Evolutionary conservation across 2,329 filamentous ascomycete genomes (phyloP).

Genomic region (Myriosclerotinia scirpicola): DNA sequence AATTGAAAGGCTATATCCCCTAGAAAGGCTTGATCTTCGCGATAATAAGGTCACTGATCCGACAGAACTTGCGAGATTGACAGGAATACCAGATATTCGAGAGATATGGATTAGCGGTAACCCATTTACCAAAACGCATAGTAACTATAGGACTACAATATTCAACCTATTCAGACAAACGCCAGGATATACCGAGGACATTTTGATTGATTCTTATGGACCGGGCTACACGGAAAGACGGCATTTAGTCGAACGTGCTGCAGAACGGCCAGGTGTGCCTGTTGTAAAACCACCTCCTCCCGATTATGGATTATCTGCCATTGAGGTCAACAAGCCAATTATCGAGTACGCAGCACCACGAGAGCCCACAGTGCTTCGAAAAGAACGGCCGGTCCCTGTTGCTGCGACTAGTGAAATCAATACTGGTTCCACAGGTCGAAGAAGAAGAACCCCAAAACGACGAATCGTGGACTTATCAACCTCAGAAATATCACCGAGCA

Average conservation of each 20-base stretch:
- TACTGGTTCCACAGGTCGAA: constrained; percentile 56
- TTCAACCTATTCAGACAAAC: constrained; percentile 95
- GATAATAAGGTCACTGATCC: constrained; percentile 93
- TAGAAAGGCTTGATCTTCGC: constrained; percentile 86
- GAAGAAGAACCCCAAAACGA: constrained; percentile 59
- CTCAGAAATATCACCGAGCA: constrained; percentile 37
- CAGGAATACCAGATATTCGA: constrained; percentile 83
- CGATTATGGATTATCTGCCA: constrained; percentile 56
- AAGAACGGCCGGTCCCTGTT: constrained; percentile 54
- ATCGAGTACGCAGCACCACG: constrained; percentile 54
- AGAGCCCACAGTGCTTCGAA: constrained; percentile 56
- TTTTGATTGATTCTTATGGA: constrained; percentile 80
- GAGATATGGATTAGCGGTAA: constrained; percentile 94
- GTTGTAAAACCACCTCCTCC: constrained; percentile 69
- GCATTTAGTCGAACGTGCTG: constrained; percentile 76
- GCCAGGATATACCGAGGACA: constrained; percentile 86
- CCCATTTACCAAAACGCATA: constrained; percentile 84
- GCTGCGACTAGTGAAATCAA: constrained; percentile 58
- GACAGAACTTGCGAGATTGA: constrained; percentile 83
- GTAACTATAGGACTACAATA: constrained; percentile 81
- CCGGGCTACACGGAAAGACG: constrained; percentile 85
- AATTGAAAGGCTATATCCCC: constrained; percentile 80
- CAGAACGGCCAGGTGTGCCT: constrained; percentile 72
- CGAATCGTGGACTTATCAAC: constrained; percentile 65
- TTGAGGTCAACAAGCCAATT: constrained; percentile 67